Conservation (phyloP, 2,329 filamentous ascomycete species). For the Fusarium sp. region DNA sequence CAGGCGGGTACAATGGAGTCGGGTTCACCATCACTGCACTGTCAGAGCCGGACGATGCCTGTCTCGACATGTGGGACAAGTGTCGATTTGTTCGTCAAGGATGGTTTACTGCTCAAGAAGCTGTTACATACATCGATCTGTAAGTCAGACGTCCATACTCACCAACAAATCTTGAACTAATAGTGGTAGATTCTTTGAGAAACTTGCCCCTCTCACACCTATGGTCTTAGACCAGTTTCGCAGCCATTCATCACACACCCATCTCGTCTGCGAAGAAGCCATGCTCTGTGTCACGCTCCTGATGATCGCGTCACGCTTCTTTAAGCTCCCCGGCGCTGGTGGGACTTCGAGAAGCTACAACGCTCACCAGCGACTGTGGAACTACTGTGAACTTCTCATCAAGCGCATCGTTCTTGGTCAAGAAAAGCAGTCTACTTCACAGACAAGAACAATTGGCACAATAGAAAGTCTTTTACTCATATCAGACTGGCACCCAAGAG, state of each 20-base stretch:
- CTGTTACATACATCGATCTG: constrained; percentile 43
- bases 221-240: constrained; percentile 16
- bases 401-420: constrained; percentile 33
- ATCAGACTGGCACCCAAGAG: constrained; percentile 41
- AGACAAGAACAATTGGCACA: constrained; percentile 33
- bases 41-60: constrained; percentile 35
- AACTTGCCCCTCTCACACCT: constrained; percentile 7
- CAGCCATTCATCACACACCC: constrained; percentile 17
- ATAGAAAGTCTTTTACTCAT: constrained; percentile 40
- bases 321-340: constrained; percentile 37
- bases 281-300: constrained; percentile 40
- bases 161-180: not conserved
- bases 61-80: constrained; percentile 42
- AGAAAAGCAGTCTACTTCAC: constrained; percentile 38
- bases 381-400: constrained; percentile 38
- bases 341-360: constrained; percentile 36
- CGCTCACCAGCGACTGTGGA: constrained; percentile 36
- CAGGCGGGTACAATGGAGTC: constrained; percentile 7
- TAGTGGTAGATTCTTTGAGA: constrained; percentile 16
- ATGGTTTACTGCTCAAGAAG: constrained; percentile 44
- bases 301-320: constrained; percentile 40
- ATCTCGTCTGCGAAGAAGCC: constrained; percentile 30
- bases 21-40: constrained; percentile 22
- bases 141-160: not conserved
- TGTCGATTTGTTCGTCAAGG: constrained; percentile 43